phyloP scores from a whole-genome alignment of 257 asterid genomes.

The Solanum pimpinellifolium region DNA sequence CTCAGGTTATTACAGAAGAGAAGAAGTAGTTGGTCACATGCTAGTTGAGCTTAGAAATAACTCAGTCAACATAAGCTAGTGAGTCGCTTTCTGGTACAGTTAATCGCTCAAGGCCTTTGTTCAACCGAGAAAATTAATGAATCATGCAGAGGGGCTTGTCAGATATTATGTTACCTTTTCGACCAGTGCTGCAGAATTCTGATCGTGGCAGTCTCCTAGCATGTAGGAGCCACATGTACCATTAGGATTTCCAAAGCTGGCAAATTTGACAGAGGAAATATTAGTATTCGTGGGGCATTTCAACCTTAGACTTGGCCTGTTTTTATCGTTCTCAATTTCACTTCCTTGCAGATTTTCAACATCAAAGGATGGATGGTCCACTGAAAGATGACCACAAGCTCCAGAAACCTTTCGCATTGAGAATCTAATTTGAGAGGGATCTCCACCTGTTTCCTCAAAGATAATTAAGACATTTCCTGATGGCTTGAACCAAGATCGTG shows the following conservation, averaged over 20 bases:
- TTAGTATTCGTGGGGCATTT: conserved; percentile 34
- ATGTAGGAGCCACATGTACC: conserved; percentile 58
- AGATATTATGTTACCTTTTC: conserved; percentile 24
- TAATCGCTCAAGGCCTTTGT: neutral
- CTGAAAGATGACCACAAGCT: conserved; percentile 43
- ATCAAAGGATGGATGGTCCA: conserved; percentile 49
- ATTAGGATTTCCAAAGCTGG: conserved; percentile 60
- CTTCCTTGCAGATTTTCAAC: conserved; percentile 16
- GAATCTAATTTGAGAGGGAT: conserved; percentile 57
- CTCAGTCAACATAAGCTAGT: neutral
- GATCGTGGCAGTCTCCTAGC: conserved; percentile 47
- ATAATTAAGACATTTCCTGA: conserved; percentile 66
- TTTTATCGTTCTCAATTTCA: conserved; percentile 8
- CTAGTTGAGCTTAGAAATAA: neutral
- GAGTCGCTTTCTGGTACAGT: neutral
- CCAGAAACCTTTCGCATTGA: conserved; percentile 43
- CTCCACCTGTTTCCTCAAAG: conserved; percentile 85
- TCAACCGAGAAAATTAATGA: neutral
- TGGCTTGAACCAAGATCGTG: conserved; percentile 92
- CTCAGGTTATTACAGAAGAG: neutral
- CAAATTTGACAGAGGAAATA: conserved; percentile 46
- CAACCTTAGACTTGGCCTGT: conserved; percentile 25
- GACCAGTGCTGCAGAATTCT: conserved; percentile 29
- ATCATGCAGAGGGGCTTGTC: neutral
- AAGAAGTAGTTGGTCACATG: neutral